Percentiles rank a stretch among this genome's conserved stretches.
These are phyloP conservation scores for Saccharum spontaneum DNA, from an alignment of 176 grass and related monocot genomes.

Conservation along the genomic window DNA sequence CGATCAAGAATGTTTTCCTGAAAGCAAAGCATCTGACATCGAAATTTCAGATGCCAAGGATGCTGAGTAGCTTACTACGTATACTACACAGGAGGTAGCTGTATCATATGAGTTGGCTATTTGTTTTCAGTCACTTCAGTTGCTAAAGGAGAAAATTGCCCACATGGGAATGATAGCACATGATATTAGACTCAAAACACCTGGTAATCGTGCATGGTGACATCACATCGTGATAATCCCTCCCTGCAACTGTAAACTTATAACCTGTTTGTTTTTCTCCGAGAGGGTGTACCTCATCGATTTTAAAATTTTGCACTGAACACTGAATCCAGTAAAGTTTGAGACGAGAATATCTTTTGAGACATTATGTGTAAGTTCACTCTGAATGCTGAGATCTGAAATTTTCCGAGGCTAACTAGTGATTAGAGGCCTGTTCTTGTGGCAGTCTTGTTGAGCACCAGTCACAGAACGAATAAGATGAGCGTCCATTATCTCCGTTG, in stretches of 20 bases:
- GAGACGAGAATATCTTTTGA: not conserved
- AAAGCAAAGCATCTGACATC: constrained; percentile 31
- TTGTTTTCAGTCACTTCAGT: not conserved
- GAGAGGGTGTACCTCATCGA: not conserved
- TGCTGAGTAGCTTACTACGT: constrained; percentile 5
- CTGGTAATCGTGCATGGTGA: not conserved
- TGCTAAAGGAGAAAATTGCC: not conserved
- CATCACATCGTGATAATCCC: not conserved
- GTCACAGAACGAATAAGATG: not conserved
- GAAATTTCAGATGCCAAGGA: constrained; percentile 29
- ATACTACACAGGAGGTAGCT: not conserved
- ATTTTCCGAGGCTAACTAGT: not conserved
- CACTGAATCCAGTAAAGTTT: not conserved
- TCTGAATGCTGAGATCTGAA: not conserved
- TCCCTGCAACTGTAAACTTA: not conserved
- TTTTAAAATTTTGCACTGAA: not conserved
- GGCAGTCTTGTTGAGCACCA: not conserved
- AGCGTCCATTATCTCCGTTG: not conserved
- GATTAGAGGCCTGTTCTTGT: not conserved
- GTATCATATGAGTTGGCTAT: not conserved
- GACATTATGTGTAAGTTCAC: not conserved
- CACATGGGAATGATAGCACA: not conserved
- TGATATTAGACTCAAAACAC: not conserved
- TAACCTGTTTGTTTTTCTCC: not conserved
- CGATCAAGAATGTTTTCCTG: constrained; percentile 27